Percentiles rank a stretch among this genome's conserved stretches.
phyloP scores from a whole-genome alignment of 345 rosid species.

The Garcia nutans region DNA sequence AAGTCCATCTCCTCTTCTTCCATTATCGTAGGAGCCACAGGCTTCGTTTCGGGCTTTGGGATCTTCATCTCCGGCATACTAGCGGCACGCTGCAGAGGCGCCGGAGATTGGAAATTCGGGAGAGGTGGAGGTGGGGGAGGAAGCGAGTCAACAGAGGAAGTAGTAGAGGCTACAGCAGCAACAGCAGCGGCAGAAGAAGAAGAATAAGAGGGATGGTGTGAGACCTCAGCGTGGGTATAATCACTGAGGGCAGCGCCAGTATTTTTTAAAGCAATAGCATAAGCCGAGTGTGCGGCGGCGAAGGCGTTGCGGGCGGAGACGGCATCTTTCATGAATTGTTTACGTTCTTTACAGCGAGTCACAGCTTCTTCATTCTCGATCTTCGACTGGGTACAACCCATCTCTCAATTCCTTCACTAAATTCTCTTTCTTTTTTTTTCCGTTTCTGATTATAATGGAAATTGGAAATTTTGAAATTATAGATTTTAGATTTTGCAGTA shows the following conservation, averaged over 20 bases:
- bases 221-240: constrained; percentile 69
- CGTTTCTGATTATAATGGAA: background rate
- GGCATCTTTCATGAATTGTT: constrained; percentile 66
- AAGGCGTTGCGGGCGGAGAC: constrained; percentile 80
- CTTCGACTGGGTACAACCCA: constrained; percentile 94
- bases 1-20: constrained; percentile 52
- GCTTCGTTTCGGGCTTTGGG: constrained; percentile 41
- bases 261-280: constrained; percentile 71
- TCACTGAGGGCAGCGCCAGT: constrained; percentile 95
- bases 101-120: constrained; percentile 11
- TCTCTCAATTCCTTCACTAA: constrained; percentile 4
- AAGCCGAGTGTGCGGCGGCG: constrained; percentile 93
- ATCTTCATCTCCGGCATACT: constrained; percentile 82
- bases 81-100: constrained; percentile 57
- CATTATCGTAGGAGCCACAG: constrained; percentile 49
- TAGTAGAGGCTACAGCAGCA: constrained; percentile 7
- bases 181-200: constrained; percentile 1
- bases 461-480: background rate
- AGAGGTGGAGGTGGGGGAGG: constrained; percentile 18
- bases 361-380: constrained; percentile 97
- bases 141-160: background rate
- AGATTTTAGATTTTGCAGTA: background rate
- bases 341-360: constrained; percentile 74
- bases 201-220: constrained; percentile 10
- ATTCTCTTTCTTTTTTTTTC: background rate